Conservation (phyloP, 805 yeast species). For the Cephaloascus albidus region DNA sequence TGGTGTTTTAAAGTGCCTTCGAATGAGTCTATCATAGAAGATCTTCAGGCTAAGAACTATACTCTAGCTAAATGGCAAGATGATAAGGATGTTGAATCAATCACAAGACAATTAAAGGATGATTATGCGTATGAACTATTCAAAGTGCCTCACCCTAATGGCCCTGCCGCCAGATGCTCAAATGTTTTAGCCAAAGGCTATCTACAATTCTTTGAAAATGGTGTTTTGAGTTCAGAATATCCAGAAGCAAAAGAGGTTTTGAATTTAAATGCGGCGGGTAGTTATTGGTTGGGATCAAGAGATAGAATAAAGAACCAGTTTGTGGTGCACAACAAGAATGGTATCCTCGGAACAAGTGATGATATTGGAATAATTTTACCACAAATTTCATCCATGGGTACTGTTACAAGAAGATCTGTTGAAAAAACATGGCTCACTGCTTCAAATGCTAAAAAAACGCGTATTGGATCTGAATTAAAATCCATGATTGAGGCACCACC, state of each 20-base stretch:
- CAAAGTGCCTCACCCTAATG: conserved; percentile 85
- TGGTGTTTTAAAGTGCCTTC: conserved; percentile 76
- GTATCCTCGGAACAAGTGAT: conserved; percentile 8
- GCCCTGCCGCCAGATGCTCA: conserved; percentile 65
- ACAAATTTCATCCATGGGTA: conserved; percentile 84
- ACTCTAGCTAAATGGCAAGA: conserved; percentile 6
- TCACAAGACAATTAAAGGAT: not conserved
- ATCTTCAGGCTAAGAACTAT: conserved; percentile 30
- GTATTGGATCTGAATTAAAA: conserved; percentile 92
- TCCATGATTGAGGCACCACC: conserved; percentile 78
- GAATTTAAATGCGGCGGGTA: conserved; percentile 64
- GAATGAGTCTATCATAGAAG: conserved; percentile 16
- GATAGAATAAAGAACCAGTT: conserved; percentile 79
- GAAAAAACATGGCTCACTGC: conserved; percentile 98
- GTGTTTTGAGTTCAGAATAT: conserved; percentile 60
- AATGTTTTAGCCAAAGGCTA: conserved; percentile 72
- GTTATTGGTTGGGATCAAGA: conserved; percentile 91
- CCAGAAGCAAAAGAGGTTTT: conserved; percentile 71
- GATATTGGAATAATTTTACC: conserved; percentile 73
- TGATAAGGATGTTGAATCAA: conserved; percentile 3
- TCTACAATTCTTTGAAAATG: conserved; percentile 62
- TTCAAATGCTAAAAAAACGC: conserved; percentile 75
- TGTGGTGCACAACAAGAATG: conserved; percentile 50
- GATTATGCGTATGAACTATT: conserved; percentile 29
- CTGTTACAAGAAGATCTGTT: conserved; percentile 91